Evolutionary conservation across 352 stramenopile species (phyloP).

Genomic region (Phytophthora europaea): DNA sequence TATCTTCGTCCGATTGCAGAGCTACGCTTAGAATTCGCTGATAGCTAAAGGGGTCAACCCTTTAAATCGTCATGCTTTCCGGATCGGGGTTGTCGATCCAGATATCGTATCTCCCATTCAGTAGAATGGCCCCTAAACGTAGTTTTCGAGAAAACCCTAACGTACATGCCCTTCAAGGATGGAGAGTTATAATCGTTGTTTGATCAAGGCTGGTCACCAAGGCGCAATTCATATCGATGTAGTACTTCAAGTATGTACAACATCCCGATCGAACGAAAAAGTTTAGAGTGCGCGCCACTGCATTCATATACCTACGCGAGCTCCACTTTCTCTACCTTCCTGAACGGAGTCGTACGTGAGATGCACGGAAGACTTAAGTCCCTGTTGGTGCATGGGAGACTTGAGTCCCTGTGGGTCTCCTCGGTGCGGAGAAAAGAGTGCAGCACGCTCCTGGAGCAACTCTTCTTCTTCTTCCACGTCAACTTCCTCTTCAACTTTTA

Average conservation of each 20-base stretch:
- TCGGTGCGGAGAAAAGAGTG: conserved; percentile 35
- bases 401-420: conserved; percentile 32
- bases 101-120: conserved; percentile 4
- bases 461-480: conserved; percentile 18
- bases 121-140: neutral
- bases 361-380: conserved; percentile 22
- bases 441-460: conserved; percentile 24
- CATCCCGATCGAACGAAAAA: neutral
- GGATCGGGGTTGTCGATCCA: neutral
- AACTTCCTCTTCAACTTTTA: conserved; percentile 55
- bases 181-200: neutral
- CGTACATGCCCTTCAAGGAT: neutral
- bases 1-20: neutral
- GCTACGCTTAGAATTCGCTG: no score
- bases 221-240: neutral
- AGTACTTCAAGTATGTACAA: neutral
- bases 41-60: no score
- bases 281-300: neutral
- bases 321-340: conserved; percentile 1
- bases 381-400: conserved; percentile 22
- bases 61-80: neutral
- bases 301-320: neutral
- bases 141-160: neutral
- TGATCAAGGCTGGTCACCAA: neutral
- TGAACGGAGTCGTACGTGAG: conserved; percentile 31